Conservation (phyloP, 371 early-diverging fungal species). For the Mortierella sp. region DNA sequence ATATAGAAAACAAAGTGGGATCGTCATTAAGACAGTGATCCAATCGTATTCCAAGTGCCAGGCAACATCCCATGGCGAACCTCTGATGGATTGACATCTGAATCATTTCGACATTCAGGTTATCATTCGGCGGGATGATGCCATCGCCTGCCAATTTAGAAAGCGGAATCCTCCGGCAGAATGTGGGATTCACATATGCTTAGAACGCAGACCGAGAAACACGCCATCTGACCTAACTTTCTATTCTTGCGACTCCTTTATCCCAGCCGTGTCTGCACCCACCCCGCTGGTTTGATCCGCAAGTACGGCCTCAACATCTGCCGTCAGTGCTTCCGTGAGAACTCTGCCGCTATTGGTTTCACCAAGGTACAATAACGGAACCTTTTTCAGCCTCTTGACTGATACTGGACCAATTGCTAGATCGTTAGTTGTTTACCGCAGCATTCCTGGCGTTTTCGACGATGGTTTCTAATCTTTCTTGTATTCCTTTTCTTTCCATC, state of each 20-base stretch:
- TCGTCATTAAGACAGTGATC: background rate
- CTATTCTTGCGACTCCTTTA: conserved; percentile 16
- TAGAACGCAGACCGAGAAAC: background rate
- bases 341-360: conserved; percentile 99
- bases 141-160: background rate
- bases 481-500: background rate
- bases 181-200: background rate
- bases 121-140: background rate
- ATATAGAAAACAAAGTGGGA: background rate
- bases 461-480: background rate
- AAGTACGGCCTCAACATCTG: conserved; percentile 99
- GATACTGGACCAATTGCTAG: background rate
- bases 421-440: background rate
- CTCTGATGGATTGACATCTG: conserved; percentile 14
- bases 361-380: conserved; percentile 72
- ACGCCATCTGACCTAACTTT: background rate
- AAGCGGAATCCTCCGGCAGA: background rate
- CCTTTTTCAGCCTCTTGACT: background rate
- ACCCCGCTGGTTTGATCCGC: conserved; percentile 99
- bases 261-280: conserved; percentile 95
- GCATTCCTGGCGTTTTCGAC: background rate
- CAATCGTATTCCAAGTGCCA: background rate
- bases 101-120: conserved; percentile 11
- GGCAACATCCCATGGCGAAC: conserved; percentile 12
- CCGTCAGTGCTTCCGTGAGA: conserved; percentile 99